phyloP scores from a whole-genome alignment of 2,329 filamentous ascomycete species.

The Coleophoma cylindrospora region DNA sequence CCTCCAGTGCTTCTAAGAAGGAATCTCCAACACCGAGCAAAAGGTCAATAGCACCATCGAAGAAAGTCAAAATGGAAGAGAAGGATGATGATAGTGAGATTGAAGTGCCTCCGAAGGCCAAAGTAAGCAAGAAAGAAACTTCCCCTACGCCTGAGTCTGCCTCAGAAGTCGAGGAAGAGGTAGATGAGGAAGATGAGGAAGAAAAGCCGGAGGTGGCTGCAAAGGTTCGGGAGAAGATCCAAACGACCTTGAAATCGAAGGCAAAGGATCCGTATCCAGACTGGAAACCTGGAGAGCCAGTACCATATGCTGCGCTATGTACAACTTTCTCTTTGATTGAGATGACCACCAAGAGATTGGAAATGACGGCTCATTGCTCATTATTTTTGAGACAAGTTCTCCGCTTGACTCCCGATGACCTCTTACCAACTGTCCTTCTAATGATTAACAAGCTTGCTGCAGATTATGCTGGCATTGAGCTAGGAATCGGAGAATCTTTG shows the following conservation, averaged over 20 bases:
- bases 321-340: constrained; percentile 93
- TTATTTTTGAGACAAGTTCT: constrained; percentile 93
- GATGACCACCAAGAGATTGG: constrained; percentile 84
- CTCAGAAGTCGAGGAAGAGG: constrained; percentile 42
- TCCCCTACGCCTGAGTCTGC: constrained; percentile 34
- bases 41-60: constrained; percentile 10
- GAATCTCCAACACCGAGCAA: constrained; percentile 7
- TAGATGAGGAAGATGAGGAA: constrained; percentile 44
- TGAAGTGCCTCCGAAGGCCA: constrained; percentile 15
- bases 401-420: constrained; percentile 79
- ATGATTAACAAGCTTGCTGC: constrained; percentile 99
- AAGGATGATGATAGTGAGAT: constrained; percentile 33
- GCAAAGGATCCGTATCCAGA: constrained; percentile 85
- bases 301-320: constrained; percentile 92
- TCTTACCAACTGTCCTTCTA: constrained; percentile 82
- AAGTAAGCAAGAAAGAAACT: constrained; percentile 9
- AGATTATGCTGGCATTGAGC: constrained; percentile 92
- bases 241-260: constrained; percentile 65
- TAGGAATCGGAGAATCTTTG: constrained; percentile 96
- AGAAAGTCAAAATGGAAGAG: constrained; percentile 16
- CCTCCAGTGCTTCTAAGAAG: constrained; percentile 1
- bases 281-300: constrained; percentile 83
- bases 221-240: constrained; percentile 76
- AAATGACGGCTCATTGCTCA: constrained; percentile 85
- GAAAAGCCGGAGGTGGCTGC: constrained; percentile 67